Base-by-base conservation (phyloP, 1,284 basidiomycete species). In the Cryptococcus sp. region DNA sequence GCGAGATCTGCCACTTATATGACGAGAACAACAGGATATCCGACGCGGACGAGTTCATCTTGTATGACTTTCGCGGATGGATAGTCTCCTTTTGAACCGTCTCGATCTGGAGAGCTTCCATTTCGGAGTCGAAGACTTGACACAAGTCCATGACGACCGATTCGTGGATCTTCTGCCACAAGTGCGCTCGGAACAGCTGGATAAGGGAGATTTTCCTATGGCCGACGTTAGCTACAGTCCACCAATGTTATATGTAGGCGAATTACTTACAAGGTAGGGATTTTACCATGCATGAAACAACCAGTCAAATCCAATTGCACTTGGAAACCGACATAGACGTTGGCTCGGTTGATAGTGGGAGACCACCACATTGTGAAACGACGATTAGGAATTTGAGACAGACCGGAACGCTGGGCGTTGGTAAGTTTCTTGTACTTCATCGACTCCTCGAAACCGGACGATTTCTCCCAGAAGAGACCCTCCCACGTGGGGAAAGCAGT, bases 291-390 rank as follows among this genome's bases (percentile, higher is more conserved):
- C 90, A 90, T 91, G 71, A 79, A 79, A 57, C 80, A 78, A 65
- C 68, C 95, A 23, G 95, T 98, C 65, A 98, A 80, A 83, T 98
- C 95, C 51, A 98, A 85, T 73, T 98, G 96, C 20, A 99, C 96
- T 79, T 99, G 96, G 89, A 99, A 99, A 85, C 95, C 96, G 75
- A 98, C 93, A 47, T 98, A 98, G 78, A 98, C 93, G 75, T 98
- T 99, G 55, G 94, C 93, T 65, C 94, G 90, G 80, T 98, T 98
- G 82, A 98, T 73, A 6, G 80, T 81, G 19, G 93, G 93, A 73
- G 90, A 93, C 95, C 95, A 99, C 96, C 96, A 99, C 6, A 99
- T 84, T 3, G 94, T 99, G 82, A 99, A 99, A n/a, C 95, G 90
- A 86, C 96, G 93, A 78, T 99, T 99, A 7, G 96, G 96, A 76